phyloP scores from a whole-genome alignment of 2,329 filamentous ascomycete genomes.

The Sporothrix luriei region DNA sequence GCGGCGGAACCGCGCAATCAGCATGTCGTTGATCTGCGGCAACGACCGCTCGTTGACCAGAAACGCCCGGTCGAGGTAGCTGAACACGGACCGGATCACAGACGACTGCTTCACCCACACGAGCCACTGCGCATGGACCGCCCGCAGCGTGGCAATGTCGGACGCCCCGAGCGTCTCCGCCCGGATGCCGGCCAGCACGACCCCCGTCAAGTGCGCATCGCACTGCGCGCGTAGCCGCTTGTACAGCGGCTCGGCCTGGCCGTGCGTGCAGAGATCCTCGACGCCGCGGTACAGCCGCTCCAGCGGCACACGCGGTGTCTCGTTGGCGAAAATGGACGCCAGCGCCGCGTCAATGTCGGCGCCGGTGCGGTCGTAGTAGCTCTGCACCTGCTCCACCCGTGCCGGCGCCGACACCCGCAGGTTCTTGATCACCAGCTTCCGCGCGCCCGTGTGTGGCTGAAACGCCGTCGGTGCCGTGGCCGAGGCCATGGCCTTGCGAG shows the following conservation, averaged over 20 bases:
- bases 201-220: conserved; percentile 65
- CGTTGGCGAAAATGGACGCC: conserved; percentile 68
- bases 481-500: conserved; percentile 32
- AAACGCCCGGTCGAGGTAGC: conserved; percentile 89
- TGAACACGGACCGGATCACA: conserved; percentile 84
- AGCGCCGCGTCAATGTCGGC: conserved; percentile 73
- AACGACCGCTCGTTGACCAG: conserved; percentile 72
- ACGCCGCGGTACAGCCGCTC: conserved; percentile 89
- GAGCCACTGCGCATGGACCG: conserved; percentile 64
- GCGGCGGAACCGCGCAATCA: conserved; percentile 72
- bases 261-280: conserved; percentile 85
- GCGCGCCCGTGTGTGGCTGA: conserved; percentile 74
- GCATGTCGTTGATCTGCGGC: conserved; percentile 77
- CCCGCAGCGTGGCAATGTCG: conserved; percentile 65
- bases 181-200: conserved; percentile 60
- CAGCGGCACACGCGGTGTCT: conserved; percentile 68
- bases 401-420: conserved; percentile 60
- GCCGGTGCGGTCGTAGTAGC: conserved; percentile 78
- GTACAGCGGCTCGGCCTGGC: conserved; percentile 69
- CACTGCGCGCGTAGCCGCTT: conserved; percentile 66
- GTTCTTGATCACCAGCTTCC: conserved; percentile 93
- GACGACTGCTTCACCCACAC: conserved; percentile 78
- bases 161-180: conserved; percentile 53
- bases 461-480: conserved; percentile 50
- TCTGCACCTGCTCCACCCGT: conserved; percentile 62